Conservation (phyloP, 176 grass and related monocot genomes). For the Triticum aestivum region IWGSC_CS_RefSeq_v2.1 NC_057807.1:583601544-583602043, state of each 20-base stretch:
- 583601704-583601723: conserved; percentile 38
- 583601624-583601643: conserved; percentile 53
- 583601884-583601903: conserved; percentile 50
- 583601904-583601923: conserved; percentile 23
- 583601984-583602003: too few relatives aligned
- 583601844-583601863: conserved; percentile 61
- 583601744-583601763: conserved; percentile 47
- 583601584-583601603: conserved; percentile 44
- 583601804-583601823: not conserved
- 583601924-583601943: too few relatives aligned
- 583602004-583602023: too few relatives aligned
- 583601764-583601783: conserved; percentile 78
- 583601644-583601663: conserved; percentile 65
- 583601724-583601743: conserved; percentile 18
- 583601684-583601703: conserved; percentile 50
- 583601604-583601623: conserved; percentile 43
- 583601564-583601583: conserved; percentile 36
- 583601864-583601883: conserved; percentile 28
- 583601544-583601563: conserved; percentile 52
- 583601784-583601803: conserved; percentile 54
- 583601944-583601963: too few relatives aligned
- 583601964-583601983: too few relatives aligned
- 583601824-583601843: conserved; percentile 53
- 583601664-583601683: conserved; percentile 55
- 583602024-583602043: too few relatives aligned